Evolutionary conservation across 352 stramenopile species (phyloP).

Genomic region (Phytophthora sojae): DNA sequence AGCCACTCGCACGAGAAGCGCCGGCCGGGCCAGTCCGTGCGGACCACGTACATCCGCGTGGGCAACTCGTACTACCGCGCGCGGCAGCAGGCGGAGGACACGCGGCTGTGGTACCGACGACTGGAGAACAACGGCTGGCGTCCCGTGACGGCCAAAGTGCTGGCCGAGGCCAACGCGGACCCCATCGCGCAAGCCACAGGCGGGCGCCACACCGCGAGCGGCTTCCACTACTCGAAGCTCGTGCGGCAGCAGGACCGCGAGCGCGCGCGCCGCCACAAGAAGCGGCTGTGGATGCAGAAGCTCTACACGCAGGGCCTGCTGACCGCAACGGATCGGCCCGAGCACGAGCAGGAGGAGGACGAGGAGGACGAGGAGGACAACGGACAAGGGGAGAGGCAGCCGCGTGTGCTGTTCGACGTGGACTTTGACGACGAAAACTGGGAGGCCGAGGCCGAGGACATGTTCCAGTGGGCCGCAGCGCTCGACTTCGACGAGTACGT

Average conservation of each 20-base stretch:
- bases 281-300: constrained; percentile 85
- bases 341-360: constrained; percentile 23
- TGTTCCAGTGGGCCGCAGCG: constrained; percentile 72
- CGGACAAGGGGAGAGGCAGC: constrained; percentile 7
- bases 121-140: constrained; percentile 94
- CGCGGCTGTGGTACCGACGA: constrained; percentile 83
- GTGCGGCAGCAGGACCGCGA: constrained; percentile 66
- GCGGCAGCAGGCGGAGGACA: constrained; percentile 58
- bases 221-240: constrained; percentile 60
- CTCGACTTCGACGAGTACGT: constrained; percentile 85
- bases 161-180: constrained; percentile 67
- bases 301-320: constrained; percentile 72
- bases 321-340: constrained; percentile 25
- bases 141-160: constrained; percentile 84
- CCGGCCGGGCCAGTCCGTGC: constrained; percentile 16
- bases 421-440: constrained; percentile 76
- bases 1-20: constrained; percentile 34
- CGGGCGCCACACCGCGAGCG: constrained; percentile 26
- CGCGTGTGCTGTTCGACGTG: constrained; percentile 56
- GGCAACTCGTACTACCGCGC: constrained; percentile 78
- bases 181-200: constrained; percentile 61
- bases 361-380: not conserved
- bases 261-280: constrained; percentile 62
- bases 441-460: constrained; percentile 71
- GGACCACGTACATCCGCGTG: constrained; percentile 69